Base-by-base conservation (phyloP, 2,329 filamentous ascomycete species). In the Xylariaceae sp. region DNA sequence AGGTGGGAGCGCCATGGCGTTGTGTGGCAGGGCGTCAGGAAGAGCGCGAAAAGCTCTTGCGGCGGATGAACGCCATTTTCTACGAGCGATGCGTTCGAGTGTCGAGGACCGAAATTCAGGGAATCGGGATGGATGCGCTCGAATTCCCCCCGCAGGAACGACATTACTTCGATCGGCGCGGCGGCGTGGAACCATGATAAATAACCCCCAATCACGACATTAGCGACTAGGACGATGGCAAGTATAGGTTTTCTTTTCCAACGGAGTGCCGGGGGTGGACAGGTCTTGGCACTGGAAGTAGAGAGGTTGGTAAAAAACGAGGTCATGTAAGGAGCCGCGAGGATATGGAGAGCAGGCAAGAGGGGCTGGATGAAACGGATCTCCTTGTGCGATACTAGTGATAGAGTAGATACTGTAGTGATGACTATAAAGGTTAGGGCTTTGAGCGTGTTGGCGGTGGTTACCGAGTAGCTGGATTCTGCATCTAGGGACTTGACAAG, bases 341-440 rank as follows among this genome's bases (percentile, higher is more conserved):
- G 76, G 58, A 96, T 75, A 68, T 94, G 89, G 6, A 99, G 79
- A n/a, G 86, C 80, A 1, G 94, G 92, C 1, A 97, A 80, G 16
- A 99, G 80, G 1, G 94, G 92, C 65, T 95, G 96, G 61, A 97
- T 88, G 75, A 99, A 99, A 65, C 94, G 89, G 63, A 96, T 89
- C 77, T 99, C 94, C 70, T 99, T 99, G 74, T 99, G 94, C 1
- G 90, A 85, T 61, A 97, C 88, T 44, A 88, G 67, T 1, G 89
- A 95, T 32, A 97, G 79, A 2, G 76, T 70, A 1, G 73, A 68
- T 9, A 88, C 72, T 53, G 86, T 87, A 29, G 82, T 70, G 51
- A 85, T 58, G 40, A 86, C 77, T 7, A 82, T 75, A 29, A 77
- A 76, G 9, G 83, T 76, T 8, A 92, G 72, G 34, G 79, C 77